Percentiles rank a stretch among this genome's conserved stretches.
These are phyloP conservation scores for Alternaria brassicicola DNA, from an alignment of 2,329 filamentous ascomycete genomes.

Conservation along the genomic window DNA sequence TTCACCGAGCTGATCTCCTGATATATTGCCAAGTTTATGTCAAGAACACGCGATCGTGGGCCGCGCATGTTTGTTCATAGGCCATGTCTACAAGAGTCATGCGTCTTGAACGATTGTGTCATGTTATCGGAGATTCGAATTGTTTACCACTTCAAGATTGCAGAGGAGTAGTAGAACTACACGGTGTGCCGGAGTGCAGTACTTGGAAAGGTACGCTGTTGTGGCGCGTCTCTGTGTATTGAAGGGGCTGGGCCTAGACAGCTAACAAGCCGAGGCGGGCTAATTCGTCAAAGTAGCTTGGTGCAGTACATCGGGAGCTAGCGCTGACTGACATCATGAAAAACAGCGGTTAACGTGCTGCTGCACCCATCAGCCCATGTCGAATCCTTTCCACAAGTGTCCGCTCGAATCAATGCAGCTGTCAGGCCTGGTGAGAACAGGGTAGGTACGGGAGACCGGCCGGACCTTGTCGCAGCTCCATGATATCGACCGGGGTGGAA, in stretches of 20 bases:
- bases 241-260: constrained; percentile 16
- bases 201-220: neutral
- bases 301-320: constrained; percentile 31
- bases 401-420: constrained; percentile 39
- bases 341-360: constrained; percentile 21
- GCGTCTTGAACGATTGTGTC: neutral
- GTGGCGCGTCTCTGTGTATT: constrained; percentile 2
- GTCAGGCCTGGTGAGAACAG: constrained; percentile 29
- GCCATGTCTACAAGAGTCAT: neutral
- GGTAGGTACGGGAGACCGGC: constrained; percentile 40
- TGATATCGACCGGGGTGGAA: constrained; percentile 40
- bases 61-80: neutral
- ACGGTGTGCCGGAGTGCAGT: neutral
- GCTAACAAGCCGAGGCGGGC: constrained; percentile 25
- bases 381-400: constrained; percentile 38
- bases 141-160: neutral
- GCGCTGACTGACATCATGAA: constrained; percentile 40
- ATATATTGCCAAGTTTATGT: neutral
- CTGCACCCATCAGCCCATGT: constrained; percentile 48
- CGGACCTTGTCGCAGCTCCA: constrained; percentile 32
- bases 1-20: neutral
- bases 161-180: neutral
- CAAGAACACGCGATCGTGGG: neutral
- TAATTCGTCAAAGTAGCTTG: constrained; percentile 19
- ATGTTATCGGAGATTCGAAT: neutral